Evolutionary conservation across 2,329 filamentous ascomycete species (phyloP), one percentile per base, ranked within the genome.

Genomic region (Capronia americana): DNA sequence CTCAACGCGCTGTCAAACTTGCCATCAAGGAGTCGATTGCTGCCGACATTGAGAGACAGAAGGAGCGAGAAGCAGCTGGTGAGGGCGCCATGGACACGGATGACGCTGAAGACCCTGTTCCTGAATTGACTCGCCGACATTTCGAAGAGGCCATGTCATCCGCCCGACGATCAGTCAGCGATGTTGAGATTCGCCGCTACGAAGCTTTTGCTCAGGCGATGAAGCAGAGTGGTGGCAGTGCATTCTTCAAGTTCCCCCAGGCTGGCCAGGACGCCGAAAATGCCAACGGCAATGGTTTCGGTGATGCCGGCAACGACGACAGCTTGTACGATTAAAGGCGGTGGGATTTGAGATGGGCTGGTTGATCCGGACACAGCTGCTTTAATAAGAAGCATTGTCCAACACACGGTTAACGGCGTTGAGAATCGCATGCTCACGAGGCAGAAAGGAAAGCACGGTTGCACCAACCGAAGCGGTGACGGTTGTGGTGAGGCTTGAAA

Each of bases 61-160:
- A 96, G 88, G 90, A 90, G 75, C 92, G 91, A 64, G 94, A 97
- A 83, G 93, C 91, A 69, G 85, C 90, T 73, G 92, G 91, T 67
- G 91, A 92, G 75, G 90, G 91, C 74, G 84, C 88, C 70, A 90
- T 92, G 74, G 94, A 96, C 88, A 90, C 92, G 54, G 92, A 95
- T 72, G 85, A 87, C 55, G 28, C 30, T 4, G 94, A 98, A 79
- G 95, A 99, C 76, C 93, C 94, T 54, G 95, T 99, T 46, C 95
- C 95, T 14, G 91, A 97, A 82, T 88, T 99, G 66, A 98, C 95
- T 74, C 95, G 92, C 83, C 91, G 90, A 65, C 95, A 99, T 83
- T 99, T 99, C 78, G 94, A 98, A 84, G 95, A 99, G 86, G 95
- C 95, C 53, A 99, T 99, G 95, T 89, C 91, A 80, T 90, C 90